These are phyloP conservation scores for Ceratocystis ficicola DNA, from an alignment of 2,329 filamentous ascomycete species.

Conservation along the genomic window DNA sequence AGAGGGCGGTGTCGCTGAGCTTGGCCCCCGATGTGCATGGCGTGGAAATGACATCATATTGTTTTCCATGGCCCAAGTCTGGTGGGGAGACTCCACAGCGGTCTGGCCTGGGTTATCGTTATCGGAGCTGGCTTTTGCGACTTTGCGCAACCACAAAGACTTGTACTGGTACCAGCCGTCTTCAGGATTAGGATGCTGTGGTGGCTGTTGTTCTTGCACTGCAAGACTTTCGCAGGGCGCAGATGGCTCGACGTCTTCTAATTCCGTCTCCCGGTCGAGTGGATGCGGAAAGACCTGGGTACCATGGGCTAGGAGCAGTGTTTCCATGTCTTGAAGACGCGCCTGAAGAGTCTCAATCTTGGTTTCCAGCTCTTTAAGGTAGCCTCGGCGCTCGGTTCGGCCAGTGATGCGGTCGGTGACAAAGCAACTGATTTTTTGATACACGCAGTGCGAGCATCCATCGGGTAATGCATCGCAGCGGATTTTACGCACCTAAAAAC, in stretches of 20 bases:
- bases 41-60: neutral
- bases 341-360: constrained; percentile 56
- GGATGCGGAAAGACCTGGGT: constrained; percentile 38
- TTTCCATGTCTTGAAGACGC: constrained; percentile 56
- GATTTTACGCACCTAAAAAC: constrained; percentile 57
- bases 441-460: constrained; percentile 70
- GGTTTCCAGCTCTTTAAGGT: constrained; percentile 62
- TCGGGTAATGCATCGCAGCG: constrained; percentile 70
- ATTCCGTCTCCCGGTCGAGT: neutral
- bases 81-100: neutral
- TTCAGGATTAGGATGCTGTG: neutral
- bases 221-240: neutral
- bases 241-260: neutral
- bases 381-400: constrained; percentile 64
- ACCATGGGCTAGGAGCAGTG: constrained; percentile 48
- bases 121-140: neutral
- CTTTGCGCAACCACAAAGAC: constrained; percentile 12
- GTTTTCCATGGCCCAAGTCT: neutral
- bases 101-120: neutral
- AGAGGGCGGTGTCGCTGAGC: constrained; percentile 22
- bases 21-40: constrained; percentile 27
- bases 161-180: constrained; percentile 4
- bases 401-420: constrained; percentile 82
- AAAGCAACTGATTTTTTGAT: constrained; percentile 64
- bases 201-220: neutral